Evolutionary conservation across 257 asterid species (phyloP).

Genomic region (Fraxinus pennsylvanica): DNA sequence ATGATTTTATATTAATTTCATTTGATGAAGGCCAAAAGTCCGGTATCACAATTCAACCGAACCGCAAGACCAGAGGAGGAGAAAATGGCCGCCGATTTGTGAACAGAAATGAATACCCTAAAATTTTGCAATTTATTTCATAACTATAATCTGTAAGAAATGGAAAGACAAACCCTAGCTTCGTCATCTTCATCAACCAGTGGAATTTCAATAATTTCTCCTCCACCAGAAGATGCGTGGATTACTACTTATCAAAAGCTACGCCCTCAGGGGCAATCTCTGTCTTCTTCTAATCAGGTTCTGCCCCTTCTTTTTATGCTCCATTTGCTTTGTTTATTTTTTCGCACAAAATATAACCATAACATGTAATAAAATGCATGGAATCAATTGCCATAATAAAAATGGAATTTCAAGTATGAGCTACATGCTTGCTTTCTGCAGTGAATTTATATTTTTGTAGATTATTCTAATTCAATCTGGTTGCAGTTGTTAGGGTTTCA

Average conservation of each 20-base stretch:
- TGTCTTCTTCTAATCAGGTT: conserved; percentile 55
- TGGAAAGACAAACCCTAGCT: conserved; percentile 84
- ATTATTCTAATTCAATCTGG: not conserved
- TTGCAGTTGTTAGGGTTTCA: conserved; percentile 1
- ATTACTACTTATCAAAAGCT: conserved; percentile 47
- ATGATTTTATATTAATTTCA: too few species aligned
- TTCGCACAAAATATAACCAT: conserved; percentile 2
- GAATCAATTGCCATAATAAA: not conserved
- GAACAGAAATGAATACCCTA: not conserved
- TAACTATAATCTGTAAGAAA: conserved; percentile 20
- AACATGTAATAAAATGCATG: not conserved
- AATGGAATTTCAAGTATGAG: not conserved
- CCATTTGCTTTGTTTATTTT: not conserved
- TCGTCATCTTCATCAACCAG: conserved; percentile 54
- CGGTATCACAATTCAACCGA: not conserved
- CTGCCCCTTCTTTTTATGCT: not conserved
- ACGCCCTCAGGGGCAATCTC: conserved; percentile 63
- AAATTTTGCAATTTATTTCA: not conserved
- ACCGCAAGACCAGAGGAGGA: not conserved
- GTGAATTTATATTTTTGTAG: not conserved
- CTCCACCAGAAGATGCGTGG: conserved; percentile 89
- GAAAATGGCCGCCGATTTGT: not conserved
- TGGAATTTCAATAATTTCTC: conserved; percentile 33
- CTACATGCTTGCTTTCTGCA: not conserved
- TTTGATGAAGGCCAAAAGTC: too few species aligned